These are phyloP conservation scores for Claviceps sp. DNA, from an alignment of 2,329 filamentous ascomycete species.

Conservation along the genomic window DNA sequence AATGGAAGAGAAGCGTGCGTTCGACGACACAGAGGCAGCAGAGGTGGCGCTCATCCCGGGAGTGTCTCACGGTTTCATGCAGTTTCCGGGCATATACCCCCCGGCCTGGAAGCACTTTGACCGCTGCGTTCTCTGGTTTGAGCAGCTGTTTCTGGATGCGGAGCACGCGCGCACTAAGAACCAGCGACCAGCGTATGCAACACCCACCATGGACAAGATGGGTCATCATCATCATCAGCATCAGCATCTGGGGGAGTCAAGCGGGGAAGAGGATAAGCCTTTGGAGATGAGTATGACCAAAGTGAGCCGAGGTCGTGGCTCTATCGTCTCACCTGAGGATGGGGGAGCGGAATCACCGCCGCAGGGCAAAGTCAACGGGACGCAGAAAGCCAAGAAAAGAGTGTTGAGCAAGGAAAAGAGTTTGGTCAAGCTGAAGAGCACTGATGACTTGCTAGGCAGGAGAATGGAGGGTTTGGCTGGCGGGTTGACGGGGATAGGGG, in stretches of 20 bases:
- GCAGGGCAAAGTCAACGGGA: constrained; percentile 4
- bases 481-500: constrained; percentile 35
- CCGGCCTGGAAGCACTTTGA: constrained; percentile 83
- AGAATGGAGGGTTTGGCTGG: constrained; percentile 46
- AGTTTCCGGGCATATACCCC: constrained; percentile 79
- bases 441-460: constrained; percentile 42
- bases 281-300: constrained; percentile 65
- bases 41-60: constrained; percentile 80
- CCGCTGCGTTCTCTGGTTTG: constrained; percentile 68
- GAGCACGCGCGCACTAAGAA: constrained; percentile 24
- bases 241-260: constrained; percentile 39
- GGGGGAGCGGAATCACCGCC: constrained; percentile 1
- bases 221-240: constrained; percentile 10
- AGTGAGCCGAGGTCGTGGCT: constrained; percentile 22
- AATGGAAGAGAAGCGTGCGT: constrained; percentile 8
- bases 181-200: background rate
- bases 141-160: constrained; percentile 53
- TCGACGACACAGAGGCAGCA: constrained; percentile 29
- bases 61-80: constrained; percentile 85
- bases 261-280: constrained; percentile 67
- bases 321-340: constrained; percentile 13
- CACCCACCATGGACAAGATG: background rate
- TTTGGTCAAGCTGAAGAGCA: constrained; percentile 40
- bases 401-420: constrained; percentile 30
- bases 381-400: constrained; percentile 14